Evolutionary conservation across 441 rosid species (phyloP).

Genomic region (Gossypium schwendimanii): DNA sequence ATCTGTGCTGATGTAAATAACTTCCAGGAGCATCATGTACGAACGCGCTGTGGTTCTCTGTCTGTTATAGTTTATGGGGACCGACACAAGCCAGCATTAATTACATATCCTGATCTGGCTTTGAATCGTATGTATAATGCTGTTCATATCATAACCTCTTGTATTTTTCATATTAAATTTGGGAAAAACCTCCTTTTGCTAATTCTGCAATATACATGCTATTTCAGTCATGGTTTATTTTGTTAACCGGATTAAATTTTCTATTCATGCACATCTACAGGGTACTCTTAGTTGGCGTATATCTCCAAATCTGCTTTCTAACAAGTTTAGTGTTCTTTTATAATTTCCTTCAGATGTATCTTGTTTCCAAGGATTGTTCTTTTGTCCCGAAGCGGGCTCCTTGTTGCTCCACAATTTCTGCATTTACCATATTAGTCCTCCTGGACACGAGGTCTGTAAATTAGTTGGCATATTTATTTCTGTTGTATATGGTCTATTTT

Average conservation of each 20-base stretch:
- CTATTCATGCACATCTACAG: conserved; percentile 1
- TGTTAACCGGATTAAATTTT: neutral
- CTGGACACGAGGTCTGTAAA: conserved; percentile 69
- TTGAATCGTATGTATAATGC: conserved; percentile 43
- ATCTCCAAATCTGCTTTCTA: conserved; percentile 13
- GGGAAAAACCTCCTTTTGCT: neutral
- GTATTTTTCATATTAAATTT: neutral
- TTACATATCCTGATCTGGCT: conserved; percentile 69
- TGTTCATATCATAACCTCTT: neutral
- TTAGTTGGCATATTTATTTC: conserved; percentile 22
- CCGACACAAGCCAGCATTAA: conserved; percentile 56
- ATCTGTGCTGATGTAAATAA: conserved; percentile 2
- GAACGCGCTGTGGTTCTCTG: conserved; percentile 51
- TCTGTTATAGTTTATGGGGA: conserved; percentile 65
- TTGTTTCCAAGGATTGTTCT: conserved; percentile 72
- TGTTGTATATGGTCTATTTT: conserved; percentile 12
- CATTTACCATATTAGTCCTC: conserved; percentile 68
- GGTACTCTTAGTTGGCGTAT: conserved; percentile 5
- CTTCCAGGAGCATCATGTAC: conserved; percentile 58
- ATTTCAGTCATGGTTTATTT: neutral
- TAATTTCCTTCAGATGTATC: conserved; percentile 42
- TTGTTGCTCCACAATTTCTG: conserved; percentile 70
- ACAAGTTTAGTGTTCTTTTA: conserved; percentile 12
- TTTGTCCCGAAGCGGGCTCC: conserved; percentile 66
- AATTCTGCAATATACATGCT: neutral